These are phyloP conservation scores for Bipolaris bicolor DNA, from an alignment of 2,329 filamentous ascomycete genomes.

Conservation along the genomic window DNA sequence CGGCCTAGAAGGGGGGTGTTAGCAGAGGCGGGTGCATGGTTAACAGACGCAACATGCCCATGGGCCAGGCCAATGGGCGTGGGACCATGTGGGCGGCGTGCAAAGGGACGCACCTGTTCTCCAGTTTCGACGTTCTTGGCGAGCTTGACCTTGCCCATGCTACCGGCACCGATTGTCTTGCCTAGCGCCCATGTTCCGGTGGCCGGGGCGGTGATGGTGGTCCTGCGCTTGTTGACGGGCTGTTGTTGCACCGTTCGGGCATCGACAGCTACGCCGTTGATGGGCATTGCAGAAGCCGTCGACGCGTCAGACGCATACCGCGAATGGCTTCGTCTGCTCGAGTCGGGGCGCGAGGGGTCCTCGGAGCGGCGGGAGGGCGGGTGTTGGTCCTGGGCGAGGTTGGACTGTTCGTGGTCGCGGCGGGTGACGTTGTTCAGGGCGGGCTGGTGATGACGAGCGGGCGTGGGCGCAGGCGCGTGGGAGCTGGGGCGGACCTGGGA, in stretches of 20 bases:
- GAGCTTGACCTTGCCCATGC: constrained; percentile 98
- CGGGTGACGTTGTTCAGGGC: constrained; percentile 62
- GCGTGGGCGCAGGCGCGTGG: constrained; percentile 32
- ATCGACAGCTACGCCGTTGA: constrained; percentile 47
- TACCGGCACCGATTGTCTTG: constrained; percentile 96
- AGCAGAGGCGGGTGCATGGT: constrained; percentile 6
- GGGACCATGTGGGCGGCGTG: not conserved
- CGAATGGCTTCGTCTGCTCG: constrained; percentile 55
- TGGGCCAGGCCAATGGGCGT: not conserved
- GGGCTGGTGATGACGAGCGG: constrained; percentile 49
- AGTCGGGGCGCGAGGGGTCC: constrained; percentile 64
- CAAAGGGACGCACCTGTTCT: constrained; percentile 72
- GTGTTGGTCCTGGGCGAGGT: constrained; percentile 60
- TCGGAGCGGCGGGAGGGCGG: constrained; percentile 66
- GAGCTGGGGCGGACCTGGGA: constrained; percentile 36
- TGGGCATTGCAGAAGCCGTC: constrained; percentile 44
- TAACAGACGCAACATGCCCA: not conserved
- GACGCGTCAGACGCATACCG: constrained; percentile 56
- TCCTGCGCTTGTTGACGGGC: constrained; percentile 59
- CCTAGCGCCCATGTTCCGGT: constrained; percentile 92
- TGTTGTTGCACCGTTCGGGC: constrained; percentile 28
- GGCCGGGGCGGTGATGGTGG: constrained; percentile 83
- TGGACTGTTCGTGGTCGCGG: constrained; percentile 75
- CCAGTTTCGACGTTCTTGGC: constrained; percentile 87
- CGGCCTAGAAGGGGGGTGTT: constrained; percentile 65